Evolutionary conservation across 768 basidiomycete genomes (phyloP), one percentile per base, ranked within the genome.

Genomic region (Cubamyces sp.): DNA sequence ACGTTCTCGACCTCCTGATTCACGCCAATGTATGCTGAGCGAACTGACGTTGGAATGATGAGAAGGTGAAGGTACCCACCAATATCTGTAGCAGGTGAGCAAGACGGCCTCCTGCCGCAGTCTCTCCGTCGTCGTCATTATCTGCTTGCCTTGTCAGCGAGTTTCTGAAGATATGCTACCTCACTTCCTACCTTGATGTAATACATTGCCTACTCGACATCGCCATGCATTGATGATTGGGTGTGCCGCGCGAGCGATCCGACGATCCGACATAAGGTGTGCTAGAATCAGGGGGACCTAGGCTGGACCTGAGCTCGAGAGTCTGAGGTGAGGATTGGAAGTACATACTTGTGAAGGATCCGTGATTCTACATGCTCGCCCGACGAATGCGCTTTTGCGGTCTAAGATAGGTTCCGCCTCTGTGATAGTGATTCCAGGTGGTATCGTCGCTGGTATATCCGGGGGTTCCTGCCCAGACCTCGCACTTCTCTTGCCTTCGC

Each of bases 101-200:
- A 21, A 98, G 76, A 18, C 96, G 84, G 45, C 90, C 87, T 5
- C 96, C 96, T 19, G 96, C 96, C 1, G 93, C 94, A 0, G 90
- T 87, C 76, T 99, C 96, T 1, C 95, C 93, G 60, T 98, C 92
- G 62, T 98, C 96, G 59, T 96, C 93, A 61, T 97, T 96, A 70
- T 98, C 96, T 94, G 65, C 14, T 14, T 9, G 12, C 30, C 14
- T 21, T 25, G 42, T 30, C 23, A 43, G 48, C 6, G 18, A 26
- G 7, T 16, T 5, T 9, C 40, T 9, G 5, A 43, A 23, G 5
- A 4, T 1, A 3, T 15, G 34, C 46, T 34, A 21, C 18, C 39
- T 45, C 30, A 2, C 19, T 2, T 63, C 76, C 30, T 66, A 88
- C 91, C 91, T 82, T 92, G 90, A 73, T 93, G 88, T 54, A 91